Base-by-base conservation (phyloP, 2,329 filamentous ascomycete genomes). In the Penicillium sp. region DNA sequence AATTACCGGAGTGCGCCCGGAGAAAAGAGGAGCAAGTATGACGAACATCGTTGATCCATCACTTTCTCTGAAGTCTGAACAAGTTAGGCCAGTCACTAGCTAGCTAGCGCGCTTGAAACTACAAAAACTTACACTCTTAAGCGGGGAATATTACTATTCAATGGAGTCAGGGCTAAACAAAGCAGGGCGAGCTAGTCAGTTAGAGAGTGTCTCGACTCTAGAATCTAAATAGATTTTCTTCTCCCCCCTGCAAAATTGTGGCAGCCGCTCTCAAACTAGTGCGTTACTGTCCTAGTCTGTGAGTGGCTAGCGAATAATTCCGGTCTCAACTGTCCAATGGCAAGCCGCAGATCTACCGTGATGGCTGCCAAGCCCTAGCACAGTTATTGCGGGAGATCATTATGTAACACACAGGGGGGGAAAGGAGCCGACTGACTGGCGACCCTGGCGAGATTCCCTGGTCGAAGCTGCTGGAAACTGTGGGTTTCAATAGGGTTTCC, bases 321-420 rank as follows among this genome's bases (percentile, higher is more conserved):
- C 45, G 37, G 47, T 9, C 56, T 42, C 50, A 22, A 33, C 24
- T 40, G 17, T 15, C 58, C 58, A 60, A 60, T 60, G 15, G 50
- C 17, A 50, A n/a, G 42, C n/a, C 40, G n/a, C 49, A 63, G 63
- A 63, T 65, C 64, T 66, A 63, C 51, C 45, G 47, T 56, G 24
- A 47, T 57, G 28, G 26, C 37, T 58, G 60, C 60, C 60, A 65
- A 65, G 62, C 30, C 53, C 53, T 42, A 37, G 7, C 19, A 42
- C 42, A 53, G 35, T 54, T 33, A 59, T 63, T 58, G 59, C 22
- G 50, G 61, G 60, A 64, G 62, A 63, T 65, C 61, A 64, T 70
- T 70, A 70, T 64, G 67, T 70, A 69, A 70, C 60, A 56, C 50
- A 53, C 30, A 33, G 30, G 30, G 30, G 50, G 56, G 53, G 56